Percentiles rank a stretch among this genome's conserved stretches.
phyloP scores from a whole-genome alignment of 2,329 filamentous ascomycete genomes.

The Emergomyces orientalis region DNA sequence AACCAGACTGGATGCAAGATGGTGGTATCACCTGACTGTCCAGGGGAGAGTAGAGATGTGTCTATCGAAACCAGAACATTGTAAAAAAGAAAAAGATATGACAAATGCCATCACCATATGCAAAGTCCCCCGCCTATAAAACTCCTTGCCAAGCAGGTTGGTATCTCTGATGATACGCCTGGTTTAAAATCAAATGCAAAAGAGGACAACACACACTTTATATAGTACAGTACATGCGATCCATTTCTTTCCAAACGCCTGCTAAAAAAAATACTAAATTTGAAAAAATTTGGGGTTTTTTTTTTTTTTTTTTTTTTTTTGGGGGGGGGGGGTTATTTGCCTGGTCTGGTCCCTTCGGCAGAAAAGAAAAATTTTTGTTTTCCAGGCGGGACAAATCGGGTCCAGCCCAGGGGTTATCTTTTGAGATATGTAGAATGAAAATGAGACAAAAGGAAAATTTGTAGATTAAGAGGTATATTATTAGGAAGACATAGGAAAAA shows the following conservation, averaged over 20 bases:
- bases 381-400: not conserved
- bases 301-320: no score
- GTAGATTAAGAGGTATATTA: not conserved
- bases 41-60: constrained; percentile 19
- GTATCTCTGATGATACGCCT: constrained; percentile 5
- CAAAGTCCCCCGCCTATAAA: not conserved
- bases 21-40: constrained; percentile 17
- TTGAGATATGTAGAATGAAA: not conserved
- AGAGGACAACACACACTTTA: not conserved
- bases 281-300: no score
- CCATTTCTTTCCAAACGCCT: constrained; percentile 8
- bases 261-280: not conserved
- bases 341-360: not conserved
- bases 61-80: constrained; percentile 14
- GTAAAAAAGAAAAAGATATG: not conserved
- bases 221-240: constrained; percentile 9
- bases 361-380: not conserved
- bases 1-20: not conserved
- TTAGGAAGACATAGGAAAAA: not conserved
- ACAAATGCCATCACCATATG: constrained; percentile 17
- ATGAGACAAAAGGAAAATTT: not conserved
- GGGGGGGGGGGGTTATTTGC: no score
- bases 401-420: constrained; percentile 3
- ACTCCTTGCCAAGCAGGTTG: not conserved
- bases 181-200: not conserved